Base-by-base conservation (phyloP, 179 eudicot species). In the Beta macrorhiza region DNA sequence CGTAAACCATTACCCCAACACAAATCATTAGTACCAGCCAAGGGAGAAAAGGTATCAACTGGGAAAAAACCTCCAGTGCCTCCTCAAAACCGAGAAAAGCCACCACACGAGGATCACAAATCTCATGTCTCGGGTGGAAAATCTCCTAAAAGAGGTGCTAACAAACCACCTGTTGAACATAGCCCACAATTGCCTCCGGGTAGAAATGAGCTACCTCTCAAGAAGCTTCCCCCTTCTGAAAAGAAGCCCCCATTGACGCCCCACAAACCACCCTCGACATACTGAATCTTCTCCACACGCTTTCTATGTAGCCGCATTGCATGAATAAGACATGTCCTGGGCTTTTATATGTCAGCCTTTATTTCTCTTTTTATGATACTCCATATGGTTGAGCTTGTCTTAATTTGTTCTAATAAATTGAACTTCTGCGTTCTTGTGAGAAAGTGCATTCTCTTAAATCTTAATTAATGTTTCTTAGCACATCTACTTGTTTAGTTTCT, bases 161-260 rank as follows among this genome's bases (percentile, higher is more conserved):
- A 16, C 5, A 65, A 29, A 5, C 69, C 69, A 29, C 44, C 44
- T 25, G 69, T 29, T 29, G 69, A 37, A 13, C 69, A 65, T 29
- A 42, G 25, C 7, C 42, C 69, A 29, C 42, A 65, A 29, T 29
- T n/a, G 19, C 32, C 74, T 47, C 32, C 56, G 2, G 7, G 56
- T 10, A 70, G 20, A 70, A n/a, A 70, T 13, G 74, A 70, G 13
- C 74, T 47, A 3, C 56, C 74, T 0, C 29, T 9, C 6, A 70
- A n/a, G 57, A 70, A 70, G 56, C 74, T 45, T n/a, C 74, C 74
- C 0, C 53, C 74, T 47, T 55, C 74, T 9, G 74, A 53, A 70
- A 70, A 70, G 57, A 70, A 70, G 56, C 16, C 74, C 16, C 74
- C 74, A 7, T 19, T 70, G 74, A 57, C 74, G 2, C 74, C 74